Evolutionary conservation across 2,329 filamentous ascomycete species (phyloP).

Genomic region (Trichoderma gracile): DNA sequence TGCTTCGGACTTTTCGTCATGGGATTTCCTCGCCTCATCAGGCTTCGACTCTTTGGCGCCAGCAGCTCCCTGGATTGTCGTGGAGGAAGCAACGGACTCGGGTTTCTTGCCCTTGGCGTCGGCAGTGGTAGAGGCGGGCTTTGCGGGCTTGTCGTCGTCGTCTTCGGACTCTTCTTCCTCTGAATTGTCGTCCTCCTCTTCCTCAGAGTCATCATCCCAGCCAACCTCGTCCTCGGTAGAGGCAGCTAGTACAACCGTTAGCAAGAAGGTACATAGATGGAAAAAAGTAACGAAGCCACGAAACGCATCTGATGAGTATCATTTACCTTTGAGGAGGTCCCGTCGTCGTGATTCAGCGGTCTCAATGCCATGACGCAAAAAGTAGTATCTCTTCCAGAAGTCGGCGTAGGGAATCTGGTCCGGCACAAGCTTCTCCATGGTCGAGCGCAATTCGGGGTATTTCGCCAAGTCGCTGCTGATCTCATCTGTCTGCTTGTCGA

Average conservation of each 20-base stretch:
- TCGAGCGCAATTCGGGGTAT: conserved; percentile 78
- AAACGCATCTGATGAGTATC: neutral
- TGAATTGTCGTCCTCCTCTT: conserved; percentile 37
- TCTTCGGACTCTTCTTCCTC: conserved; percentile 46
- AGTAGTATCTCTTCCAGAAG: conserved; percentile 97
- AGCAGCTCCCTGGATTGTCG: conserved; percentile 58
- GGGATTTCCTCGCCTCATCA: conserved; percentile 67
- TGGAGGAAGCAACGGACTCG: conserved; percentile 58
- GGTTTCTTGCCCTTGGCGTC: conserved; percentile 42
- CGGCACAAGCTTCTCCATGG: conserved; percentile 97
- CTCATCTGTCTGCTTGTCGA: conserved; percentile 79
- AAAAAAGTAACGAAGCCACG: neutral
- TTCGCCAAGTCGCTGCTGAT: conserved; percentile 81
- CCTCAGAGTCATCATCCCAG: conserved; percentile 67
- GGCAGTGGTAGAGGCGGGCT: conserved; percentile 36
- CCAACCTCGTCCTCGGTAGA: conserved; percentile 69
- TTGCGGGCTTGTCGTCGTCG: conserved; percentile 33
- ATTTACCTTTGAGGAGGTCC: conserved; percentile 83
- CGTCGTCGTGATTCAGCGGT: conserved; percentile 85
- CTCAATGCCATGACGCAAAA: conserved; percentile 87
- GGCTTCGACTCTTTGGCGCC: conserved; percentile 56
- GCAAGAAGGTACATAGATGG: conserved; percentile 1
- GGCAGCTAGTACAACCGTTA: conserved; percentile 52
- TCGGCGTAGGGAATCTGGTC: conserved; percentile 83
- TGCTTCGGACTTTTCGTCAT: conserved; percentile 85